Evolutionary conservation across 441 rosid species (phyloP).

Genomic region (Raphanus hybrid): DNA sequence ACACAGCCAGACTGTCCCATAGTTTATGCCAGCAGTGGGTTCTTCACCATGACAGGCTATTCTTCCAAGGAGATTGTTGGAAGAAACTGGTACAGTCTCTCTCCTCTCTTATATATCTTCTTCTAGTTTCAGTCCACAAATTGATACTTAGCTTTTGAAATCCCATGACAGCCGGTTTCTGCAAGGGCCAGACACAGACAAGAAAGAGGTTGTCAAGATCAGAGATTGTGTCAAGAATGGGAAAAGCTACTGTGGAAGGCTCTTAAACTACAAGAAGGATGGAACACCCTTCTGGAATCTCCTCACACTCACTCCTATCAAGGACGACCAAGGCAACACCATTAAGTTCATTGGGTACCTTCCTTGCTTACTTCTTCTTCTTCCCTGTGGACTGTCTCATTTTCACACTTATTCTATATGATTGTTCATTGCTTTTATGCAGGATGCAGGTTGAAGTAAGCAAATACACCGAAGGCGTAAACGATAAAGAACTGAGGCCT

Average conservation of each 20-base stretch:
- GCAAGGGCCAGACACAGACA: conserved; percentile 89
- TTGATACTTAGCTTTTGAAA: conserved; percentile 1
- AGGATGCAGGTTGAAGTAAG: conserved; percentile 99
- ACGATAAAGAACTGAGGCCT: conserved; percentile 44
- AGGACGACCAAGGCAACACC: conserved; percentile 72
- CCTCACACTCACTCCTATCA: conserved; percentile 87
- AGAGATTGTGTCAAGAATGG: conserved; percentile 77
- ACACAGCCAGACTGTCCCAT: conserved; percentile 88
- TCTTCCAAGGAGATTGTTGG: conserved; percentile 80
- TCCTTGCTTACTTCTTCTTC: no score
- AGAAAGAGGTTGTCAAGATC: conserved; percentile 71
- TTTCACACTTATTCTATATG: conserved; percentile 5
- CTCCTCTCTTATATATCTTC: neutral
- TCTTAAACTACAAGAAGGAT: conserved; percentile 87
- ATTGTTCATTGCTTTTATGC: conserved; percentile 30
- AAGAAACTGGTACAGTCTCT: conserved; percentile 69
- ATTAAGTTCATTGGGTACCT: conserved; percentile 92
- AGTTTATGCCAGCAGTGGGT: conserved; percentile 93
- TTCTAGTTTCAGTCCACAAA: neutral
- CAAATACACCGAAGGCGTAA: conserved; percentile 90
- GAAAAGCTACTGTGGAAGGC: conserved; percentile 79
- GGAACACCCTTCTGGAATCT: conserved; percentile 97
- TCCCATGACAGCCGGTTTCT: conserved; percentile 78
- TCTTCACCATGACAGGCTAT: conserved; percentile 92
- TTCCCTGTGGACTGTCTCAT: neutral